A percentile compares a stretch with the other conserved stretches of the same genome.
Conservation (phyloP, 179 eudicot species). For the Drosera spatulata region DNA sequence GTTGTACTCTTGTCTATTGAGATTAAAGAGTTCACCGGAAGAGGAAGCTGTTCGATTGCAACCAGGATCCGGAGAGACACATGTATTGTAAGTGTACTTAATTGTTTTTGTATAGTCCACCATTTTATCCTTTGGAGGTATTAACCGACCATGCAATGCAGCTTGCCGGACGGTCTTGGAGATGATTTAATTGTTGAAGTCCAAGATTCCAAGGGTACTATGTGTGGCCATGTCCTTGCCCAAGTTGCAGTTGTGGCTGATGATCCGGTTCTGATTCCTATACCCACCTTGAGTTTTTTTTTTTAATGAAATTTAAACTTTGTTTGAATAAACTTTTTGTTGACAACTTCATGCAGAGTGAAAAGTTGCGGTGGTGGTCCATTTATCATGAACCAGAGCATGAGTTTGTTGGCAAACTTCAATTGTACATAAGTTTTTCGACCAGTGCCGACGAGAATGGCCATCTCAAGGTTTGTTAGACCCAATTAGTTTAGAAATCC, state of each 20-base stretch:
- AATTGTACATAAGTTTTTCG: constrained; percentile 67
- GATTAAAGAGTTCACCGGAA: constrained; percentile 83
- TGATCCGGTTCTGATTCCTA: constrained; percentile 48
- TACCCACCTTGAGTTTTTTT: background rate
- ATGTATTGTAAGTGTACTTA: constrained; percentile 67
- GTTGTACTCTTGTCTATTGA: constrained; percentile 62
- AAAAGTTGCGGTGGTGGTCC: constrained; percentile 93
- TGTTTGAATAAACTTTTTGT: background rate
- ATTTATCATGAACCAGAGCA: constrained; percentile 92
- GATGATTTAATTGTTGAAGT: constrained; percentile 89
- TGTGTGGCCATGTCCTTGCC: constrained; percentile 69
- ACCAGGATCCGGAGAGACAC: constrained; percentile 95
- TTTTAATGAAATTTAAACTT: background rate
- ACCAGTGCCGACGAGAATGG: constrained; percentile 65
- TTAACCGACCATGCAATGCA: constrained; percentile 29
- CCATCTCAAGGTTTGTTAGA: constrained; percentile 55
- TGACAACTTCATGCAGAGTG: constrained; percentile 47
- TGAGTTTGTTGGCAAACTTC: constrained; percentile 87
- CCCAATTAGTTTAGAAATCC: background rate
- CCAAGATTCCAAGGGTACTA: constrained; percentile 76
- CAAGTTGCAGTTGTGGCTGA: constrained; percentile 93
- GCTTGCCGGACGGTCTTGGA: constrained; percentile 96
- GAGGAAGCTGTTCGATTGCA: constrained; percentile 84
- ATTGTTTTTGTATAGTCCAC: background rate
- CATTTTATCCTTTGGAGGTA: background rate